Percentiles rank a stretch among this genome's conserved stretches.
Evolutionary conservation across 2,329 filamentous ascomycete genomes (phyloP).

Genomic region (Bipolaris oryzae): DNA sequence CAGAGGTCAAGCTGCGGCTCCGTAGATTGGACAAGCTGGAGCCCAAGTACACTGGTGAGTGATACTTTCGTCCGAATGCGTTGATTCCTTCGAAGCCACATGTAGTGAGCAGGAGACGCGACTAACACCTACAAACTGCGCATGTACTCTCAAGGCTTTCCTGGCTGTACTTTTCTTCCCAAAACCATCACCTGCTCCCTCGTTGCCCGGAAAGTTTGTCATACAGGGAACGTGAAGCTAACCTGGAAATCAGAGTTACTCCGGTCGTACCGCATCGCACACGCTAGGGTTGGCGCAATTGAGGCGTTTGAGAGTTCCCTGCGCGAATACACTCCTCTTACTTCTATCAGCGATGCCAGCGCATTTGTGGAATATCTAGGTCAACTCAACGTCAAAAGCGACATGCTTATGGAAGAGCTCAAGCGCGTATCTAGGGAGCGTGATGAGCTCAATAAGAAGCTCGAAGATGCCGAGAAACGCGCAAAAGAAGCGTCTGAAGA

Average conservation of each 20-base stretch:
- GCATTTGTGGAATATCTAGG: slow-evolving; percentile 89
- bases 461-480: slow-evolving; percentile 70
- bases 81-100: background rate
- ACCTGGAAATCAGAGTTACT: slow-evolving; percentile 70
- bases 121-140: background rate
- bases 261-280: slow-evolving; percentile 88
- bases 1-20: slow-evolving; percentile 76
- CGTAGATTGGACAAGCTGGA: slow-evolving; percentile 91
- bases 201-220: background rate
- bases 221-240: slow-evolving; percentile 16
- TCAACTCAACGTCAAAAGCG: slow-evolving; percentile 81
- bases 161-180: background rate
- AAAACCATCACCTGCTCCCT: background rate
- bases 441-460: slow-evolving; percentile 77
- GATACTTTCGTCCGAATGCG: background rate
- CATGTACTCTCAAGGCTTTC: background rate
- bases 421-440: slow-evolving; percentile 84
- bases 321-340: slow-evolving; percentile 89
- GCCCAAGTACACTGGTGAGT: slow-evolving; percentile 77
- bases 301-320: slow-evolving; percentile 92
- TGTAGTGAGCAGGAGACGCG: background rate
- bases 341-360: slow-evolving; percentile 83
- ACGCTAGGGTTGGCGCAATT: slow-evolving; percentile 82
- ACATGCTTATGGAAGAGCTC: slow-evolving; percentile 93
- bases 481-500: slow-evolving; percentile 68